Evolutionary conservation across 1,139 yeast genomes (phyloP).

Genomic region (Yamadazyma buinensis): DNA sequence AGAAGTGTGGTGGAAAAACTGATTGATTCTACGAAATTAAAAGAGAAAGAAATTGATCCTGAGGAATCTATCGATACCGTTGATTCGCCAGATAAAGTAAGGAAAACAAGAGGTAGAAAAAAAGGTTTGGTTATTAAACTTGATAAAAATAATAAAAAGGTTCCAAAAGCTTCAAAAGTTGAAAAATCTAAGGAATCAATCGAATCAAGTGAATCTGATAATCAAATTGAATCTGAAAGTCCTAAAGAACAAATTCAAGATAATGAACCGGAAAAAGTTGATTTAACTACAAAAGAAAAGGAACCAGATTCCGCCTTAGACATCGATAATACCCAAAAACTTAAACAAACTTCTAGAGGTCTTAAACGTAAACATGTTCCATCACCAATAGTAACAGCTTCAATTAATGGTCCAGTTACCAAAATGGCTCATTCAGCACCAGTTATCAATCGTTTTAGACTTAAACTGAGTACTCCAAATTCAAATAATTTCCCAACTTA

Average conservation of each 20-base stretch:
- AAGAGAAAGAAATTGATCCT: too few relatives aligned
- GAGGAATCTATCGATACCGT: constrained; percentile 1
- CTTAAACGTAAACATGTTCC: constrained; percentile 45
- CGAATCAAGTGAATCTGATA: background rate
- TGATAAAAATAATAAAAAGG: background rate
- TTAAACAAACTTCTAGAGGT: constrained; percentile 21
- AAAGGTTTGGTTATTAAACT: too few relatives aligned
- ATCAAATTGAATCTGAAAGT: background rate
- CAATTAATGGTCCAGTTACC: constrained; percentile 3
- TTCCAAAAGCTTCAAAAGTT: background rate
- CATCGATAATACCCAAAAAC: too few relatives aligned
- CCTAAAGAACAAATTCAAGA: background rate
- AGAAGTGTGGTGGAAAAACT: too few relatives aligned
- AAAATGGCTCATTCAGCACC: constrained; percentile 13
- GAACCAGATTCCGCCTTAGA: too few relatives aligned
- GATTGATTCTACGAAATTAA: too few relatives aligned
- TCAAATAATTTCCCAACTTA: constrained; percentile 12
- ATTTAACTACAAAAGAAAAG: background rate
- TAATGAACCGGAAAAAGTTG: background rate
- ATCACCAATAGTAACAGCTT: constrained; percentile 30
- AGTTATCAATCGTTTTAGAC: constrained; percentile 19
- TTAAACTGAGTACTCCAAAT: constrained; percentile 11
- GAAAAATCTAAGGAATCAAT: background rate
- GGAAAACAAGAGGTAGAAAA: too few relatives aligned
- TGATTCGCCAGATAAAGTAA: too few relatives aligned